phyloP scores from a whole-genome alignment of 129 eudicot species.

The Solidago caesia region DNA sequence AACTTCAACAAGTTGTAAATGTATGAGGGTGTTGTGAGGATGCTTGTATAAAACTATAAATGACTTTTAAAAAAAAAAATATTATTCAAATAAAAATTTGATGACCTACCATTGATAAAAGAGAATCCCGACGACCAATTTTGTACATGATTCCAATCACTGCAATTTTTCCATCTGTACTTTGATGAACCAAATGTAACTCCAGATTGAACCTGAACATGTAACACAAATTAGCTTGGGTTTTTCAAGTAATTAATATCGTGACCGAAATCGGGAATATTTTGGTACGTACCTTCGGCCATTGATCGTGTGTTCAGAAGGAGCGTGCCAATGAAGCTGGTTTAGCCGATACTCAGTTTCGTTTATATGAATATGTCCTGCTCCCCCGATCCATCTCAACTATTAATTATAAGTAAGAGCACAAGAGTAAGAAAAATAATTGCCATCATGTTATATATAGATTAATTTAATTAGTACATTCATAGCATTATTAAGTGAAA shows the following conservation, averaged over 20 bases:
- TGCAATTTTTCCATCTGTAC: conserved; percentile 37
- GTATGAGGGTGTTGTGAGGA: too few species aligned
- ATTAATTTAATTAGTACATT: too few species aligned
- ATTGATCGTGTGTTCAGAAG: conserved; percentile 62
- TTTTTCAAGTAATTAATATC: neutral
- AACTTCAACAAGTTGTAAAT: too few species aligned
- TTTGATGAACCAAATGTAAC: conserved; percentile 54
- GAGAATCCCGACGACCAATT: conserved; percentile 48
- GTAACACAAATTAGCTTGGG: neutral
- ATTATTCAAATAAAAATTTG: neutral
- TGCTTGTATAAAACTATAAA: too few species aligned
- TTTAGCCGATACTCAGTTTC: conserved; percentile 46
- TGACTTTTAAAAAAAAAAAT: too few species aligned
- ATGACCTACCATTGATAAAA: conserved; percentile 43
- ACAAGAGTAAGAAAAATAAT: neutral
- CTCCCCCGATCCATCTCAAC: conserved; percentile 48
- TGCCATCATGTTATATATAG: too few species aligned
- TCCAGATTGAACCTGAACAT: conserved; percentile 47
- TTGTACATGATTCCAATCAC: conserved; percentile 61
- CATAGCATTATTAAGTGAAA: too few species aligned
- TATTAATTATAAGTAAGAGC: conserved; percentile 13
- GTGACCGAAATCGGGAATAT: too few species aligned
- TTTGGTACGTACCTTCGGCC: conserved; percentile 50
- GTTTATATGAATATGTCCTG: conserved; percentile 52
- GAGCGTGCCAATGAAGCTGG: conserved; percentile 71